Evolutionary conservation across 208 protist genomes (phyloP), one percentile per base, ranked within the genome.

Genomic region (Acanthamoeba lenticulata): DNA sequence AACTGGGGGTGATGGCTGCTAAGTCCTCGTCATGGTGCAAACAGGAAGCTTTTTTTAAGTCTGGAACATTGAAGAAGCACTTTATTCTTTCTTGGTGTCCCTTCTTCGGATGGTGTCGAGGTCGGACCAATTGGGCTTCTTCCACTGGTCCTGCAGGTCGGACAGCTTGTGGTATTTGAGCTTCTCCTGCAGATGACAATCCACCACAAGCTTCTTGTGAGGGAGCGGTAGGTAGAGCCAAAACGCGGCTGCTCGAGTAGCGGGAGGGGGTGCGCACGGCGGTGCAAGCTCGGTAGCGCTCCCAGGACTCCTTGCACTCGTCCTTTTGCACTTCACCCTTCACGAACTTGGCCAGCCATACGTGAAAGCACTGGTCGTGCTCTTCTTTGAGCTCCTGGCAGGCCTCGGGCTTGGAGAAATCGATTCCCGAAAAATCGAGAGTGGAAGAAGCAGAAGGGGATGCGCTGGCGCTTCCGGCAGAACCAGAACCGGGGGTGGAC

Each of bases 301-400:
- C 85, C 85, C 85, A 91, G 32, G 47, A 4, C 17, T n/a, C 34
- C 38, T 91, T 91, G 85, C 85, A 91, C 55, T 91, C 85, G 42
- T 91, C 85, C 2, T n/a, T 72, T 3, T 34, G 5, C 24, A 24
- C 85, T 19, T 62, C 85, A 19, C 85, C 85, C 85, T 62, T 91
- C 32, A 69, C 27, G 57, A 91, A 91, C 27, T 49, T 40, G 38
- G 32, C 57, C 40, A 91, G 52, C 85, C 85, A 91, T 4, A 49
- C 55, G 85, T 91, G 57, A 34, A 91, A 91, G 40, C 85, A 91
- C 55, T 69, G n/a, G 85, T 91, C 85, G 38, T 91, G 85, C 38
- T 62, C 55, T 34, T 62, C 55, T 21, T 91, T 91, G 34, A 91
- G 85, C n/a, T 91, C 85, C 38, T 3, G 2, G 57, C 85, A 91